Evolutionary conservation across 1,284 basidiomycete genomes (phyloP).

Genomic region (Trametes pubescens): DNA sequence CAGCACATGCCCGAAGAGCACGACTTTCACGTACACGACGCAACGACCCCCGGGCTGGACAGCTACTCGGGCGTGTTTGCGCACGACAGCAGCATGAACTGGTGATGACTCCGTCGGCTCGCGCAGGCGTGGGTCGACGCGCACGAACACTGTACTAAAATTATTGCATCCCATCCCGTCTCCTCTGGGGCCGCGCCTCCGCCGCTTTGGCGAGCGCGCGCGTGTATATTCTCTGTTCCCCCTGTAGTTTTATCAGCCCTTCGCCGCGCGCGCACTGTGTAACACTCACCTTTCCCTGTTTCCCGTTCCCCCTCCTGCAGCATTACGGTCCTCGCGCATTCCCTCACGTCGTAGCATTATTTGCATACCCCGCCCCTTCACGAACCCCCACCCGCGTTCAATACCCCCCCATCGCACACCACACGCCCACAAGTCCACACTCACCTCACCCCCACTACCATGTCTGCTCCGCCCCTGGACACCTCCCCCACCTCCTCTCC

Average conservation of each 20-base stretch:
- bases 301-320: constrained; percentile 10
- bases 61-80: constrained; percentile 39
- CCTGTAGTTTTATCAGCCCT: constrained; percentile 32
- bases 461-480: constrained; percentile 5
- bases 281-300: constrained; percentile 15
- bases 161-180: constrained; percentile 32
- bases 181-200: constrained; percentile 26
- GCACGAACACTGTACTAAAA: constrained; percentile 36
- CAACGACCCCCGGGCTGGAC: constrained; percentile 36
- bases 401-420: constrained; percentile 29
- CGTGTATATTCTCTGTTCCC: constrained; percentile 26
- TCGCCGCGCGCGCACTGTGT: constrained; percentile 20
- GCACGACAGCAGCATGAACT: constrained; percentile 40
- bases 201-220: constrained; percentile 23
- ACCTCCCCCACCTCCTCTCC: constrained; percentile 5
- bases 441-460: background rate
- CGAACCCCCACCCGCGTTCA: constrained; percentile 15
- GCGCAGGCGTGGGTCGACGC: constrained; percentile 47
- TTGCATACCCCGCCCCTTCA: constrained; percentile 28
- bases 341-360: constrained; percentile 31
- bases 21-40: constrained; percentile 41
- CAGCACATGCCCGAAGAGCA: constrained; percentile 33
- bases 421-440: constrained; percentile 3
- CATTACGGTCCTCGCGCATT: constrained; percentile 26
- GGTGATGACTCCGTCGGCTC: constrained; percentile 46